phyloP scores from a whole-genome alignment of 306 rosid genomes.

The Argentina anserina region DNA sequence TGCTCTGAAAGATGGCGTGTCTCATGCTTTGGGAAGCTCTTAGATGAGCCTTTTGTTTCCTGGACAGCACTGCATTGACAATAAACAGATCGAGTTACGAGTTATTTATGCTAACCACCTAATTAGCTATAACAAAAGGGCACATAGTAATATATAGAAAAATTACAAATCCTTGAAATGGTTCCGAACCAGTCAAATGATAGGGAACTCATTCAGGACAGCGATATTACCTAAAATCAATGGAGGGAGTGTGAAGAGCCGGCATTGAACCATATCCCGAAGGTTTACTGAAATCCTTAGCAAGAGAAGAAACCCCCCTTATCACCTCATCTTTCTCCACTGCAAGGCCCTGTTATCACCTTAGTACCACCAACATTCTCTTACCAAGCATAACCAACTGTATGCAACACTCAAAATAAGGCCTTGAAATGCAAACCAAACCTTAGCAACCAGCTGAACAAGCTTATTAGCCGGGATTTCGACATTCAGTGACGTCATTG shows the following conservation, averaged over 20 bases:
- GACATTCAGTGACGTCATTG: slow-evolving; percentile 72
- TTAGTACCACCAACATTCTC: slow-evolving; percentile 42
- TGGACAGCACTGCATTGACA: slow-evolving; percentile 45
- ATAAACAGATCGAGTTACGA: not conserved
- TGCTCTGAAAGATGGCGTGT: slow-evolving; percentile 91
- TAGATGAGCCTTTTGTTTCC: slow-evolving; percentile 67
- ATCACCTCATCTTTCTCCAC: slow-evolving; percentile 55
- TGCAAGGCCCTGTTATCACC: slow-evolving; percentile 81
- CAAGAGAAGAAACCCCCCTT: slow-evolving; percentile 55
- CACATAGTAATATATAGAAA: not conserved
- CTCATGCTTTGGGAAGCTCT: slow-evolving; percentile 80
- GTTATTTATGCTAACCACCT: not conserved
- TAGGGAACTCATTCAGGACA: not conserved
- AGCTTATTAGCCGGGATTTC: slow-evolving; percentile 65
- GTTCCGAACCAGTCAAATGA: not conserved
- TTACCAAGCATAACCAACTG: slow-evolving; percentile 17
- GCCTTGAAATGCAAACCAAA: slow-evolving; percentile 27
- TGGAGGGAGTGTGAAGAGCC: slow-evolving; percentile 31
- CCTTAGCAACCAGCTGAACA: slow-evolving; percentile 72
- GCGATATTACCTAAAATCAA: slow-evolving; percentile 61
- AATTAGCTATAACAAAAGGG: not conserved
- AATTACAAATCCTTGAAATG: not conserved
- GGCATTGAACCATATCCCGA: slow-evolving; percentile 29
- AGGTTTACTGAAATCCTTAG: slow-evolving; percentile 44
- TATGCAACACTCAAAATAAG: slow-evolving; percentile 2